Evolutionary conservation across 805 yeast genomes (phyloP).

Genomic region (Candida manassasensis): DNA sequence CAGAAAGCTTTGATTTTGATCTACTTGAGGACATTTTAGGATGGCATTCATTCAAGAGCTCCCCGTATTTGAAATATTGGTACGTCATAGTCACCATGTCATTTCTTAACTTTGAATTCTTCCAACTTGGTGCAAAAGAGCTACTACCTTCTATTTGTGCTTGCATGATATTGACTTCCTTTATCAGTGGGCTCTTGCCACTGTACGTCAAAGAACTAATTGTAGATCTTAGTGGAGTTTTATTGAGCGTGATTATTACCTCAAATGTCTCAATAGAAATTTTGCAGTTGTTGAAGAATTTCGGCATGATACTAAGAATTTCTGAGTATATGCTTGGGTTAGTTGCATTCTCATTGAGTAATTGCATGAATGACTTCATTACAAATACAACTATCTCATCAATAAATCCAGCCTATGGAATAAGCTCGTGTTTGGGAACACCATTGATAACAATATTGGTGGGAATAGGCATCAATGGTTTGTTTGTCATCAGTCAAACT

Average conservation of each 20-base stretch:
- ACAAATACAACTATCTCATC: conserved; percentile 46
- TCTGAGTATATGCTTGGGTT: conserved; percentile 47
- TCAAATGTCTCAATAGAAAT: conserved; percentile 22
- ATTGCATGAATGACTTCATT: conserved; percentile 48
- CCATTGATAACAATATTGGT: conserved; percentile 45
- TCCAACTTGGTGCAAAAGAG: conserved; percentile 10
- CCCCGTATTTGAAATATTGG: conserved; percentile 11
- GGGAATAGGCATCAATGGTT: conserved; percentile 48
- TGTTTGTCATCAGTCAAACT: conserved; percentile 18
- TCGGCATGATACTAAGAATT: conserved; percentile 40
- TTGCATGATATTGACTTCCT: background rate
- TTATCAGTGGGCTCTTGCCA: background rate
- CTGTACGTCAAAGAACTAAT: conserved; percentile 3
- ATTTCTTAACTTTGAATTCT: conserved; percentile 15
- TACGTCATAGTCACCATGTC: conserved; percentile 15
- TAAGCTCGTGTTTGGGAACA: conserved; percentile 52
- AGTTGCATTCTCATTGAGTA: conserved; percentile 45
- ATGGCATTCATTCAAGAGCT: background rate
- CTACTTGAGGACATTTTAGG: background rate
- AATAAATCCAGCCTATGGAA: conserved; percentile 33
- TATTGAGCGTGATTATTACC: conserved; percentile 22
- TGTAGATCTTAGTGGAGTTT: conserved; percentile 17
- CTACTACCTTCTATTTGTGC: conserved; percentile 5
- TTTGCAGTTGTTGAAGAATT: conserved; percentile 34
- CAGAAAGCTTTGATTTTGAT: background rate